These are phyloP conservation scores for Penicillium griseofulvum DNA, from an alignment of 2,329 filamentous ascomycete genomes.

Conservation along the genomic window DNA sequence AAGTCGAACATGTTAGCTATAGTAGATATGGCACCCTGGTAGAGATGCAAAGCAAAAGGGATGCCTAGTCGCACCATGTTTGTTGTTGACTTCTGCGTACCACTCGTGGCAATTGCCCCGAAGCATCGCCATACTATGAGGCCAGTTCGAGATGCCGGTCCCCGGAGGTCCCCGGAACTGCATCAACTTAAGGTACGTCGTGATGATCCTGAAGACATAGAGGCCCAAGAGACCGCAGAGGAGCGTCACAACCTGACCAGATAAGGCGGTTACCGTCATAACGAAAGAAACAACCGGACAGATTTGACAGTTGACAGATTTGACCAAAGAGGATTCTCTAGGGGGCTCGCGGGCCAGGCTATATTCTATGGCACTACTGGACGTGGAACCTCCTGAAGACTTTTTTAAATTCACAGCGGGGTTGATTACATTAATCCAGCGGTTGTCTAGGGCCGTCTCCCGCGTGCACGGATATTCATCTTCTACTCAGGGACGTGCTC, in stretches of 20 bases:
- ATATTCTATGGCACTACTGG: not conserved
- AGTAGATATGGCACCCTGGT: not conserved
- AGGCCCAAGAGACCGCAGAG: conserved; percentile 8
- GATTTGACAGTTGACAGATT: not conserved
- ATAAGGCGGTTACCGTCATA: conserved; percentile 1
- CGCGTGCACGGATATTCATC: too few relatives aligned
- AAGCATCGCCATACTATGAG: conserved; percentile 18
- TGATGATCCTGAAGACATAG: conserved; percentile 6
- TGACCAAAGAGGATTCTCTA: not conserved
- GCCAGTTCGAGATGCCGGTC: conserved; percentile 18
- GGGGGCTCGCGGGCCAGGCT: not conserved
- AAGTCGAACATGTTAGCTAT: not conserved
- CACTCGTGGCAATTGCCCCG: conserved; percentile 17
- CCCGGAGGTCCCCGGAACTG: conserved; percentile 12
- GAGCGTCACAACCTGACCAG: not conserved
- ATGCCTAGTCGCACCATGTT: conserved; percentile 13
- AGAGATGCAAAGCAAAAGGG: not conserved
- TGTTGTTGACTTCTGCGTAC: conserved; percentile 17
- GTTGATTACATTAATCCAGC: too few relatives aligned
- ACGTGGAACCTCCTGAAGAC: not conserved
- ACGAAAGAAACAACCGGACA: not conserved
- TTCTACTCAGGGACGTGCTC: not conserved
- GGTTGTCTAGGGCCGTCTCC: too few relatives aligned
- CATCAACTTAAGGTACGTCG: conserved; percentile 5
- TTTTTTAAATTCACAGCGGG: too few relatives aligned